Evolutionary conservation across 306 rosid genomes (phyloP).

Genomic region (Quercus glauca): DNA sequence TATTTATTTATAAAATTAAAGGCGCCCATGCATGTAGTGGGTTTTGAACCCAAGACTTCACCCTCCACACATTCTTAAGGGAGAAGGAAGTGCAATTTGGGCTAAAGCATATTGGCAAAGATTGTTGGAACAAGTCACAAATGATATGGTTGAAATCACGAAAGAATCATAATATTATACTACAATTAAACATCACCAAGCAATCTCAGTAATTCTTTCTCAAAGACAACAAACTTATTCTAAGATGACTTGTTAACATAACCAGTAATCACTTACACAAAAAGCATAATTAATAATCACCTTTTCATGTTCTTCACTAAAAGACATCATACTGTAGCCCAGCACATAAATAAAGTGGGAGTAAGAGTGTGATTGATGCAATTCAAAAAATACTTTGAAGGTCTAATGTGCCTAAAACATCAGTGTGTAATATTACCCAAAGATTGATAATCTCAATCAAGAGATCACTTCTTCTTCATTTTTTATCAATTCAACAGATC

Average conservation of each 20-base stretch:
- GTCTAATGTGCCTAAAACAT: no score
- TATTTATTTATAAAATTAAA: background rate
- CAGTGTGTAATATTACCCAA: no score
- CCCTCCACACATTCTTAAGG: background rate
- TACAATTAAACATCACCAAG: background rate
- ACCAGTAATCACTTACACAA: background rate
- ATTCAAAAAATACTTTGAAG: no score
- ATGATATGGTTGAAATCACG: background rate
- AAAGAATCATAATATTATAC: background rate
- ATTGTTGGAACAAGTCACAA: background rate
- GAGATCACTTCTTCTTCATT: no score
- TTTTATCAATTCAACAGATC: no score
- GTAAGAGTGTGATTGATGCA: no score
- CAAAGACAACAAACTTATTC: background rate
- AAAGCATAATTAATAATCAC: background rate
- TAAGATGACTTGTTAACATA: background rate
- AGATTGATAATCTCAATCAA: no score
- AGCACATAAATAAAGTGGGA: no score
- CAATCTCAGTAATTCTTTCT: constrained; percentile 7
- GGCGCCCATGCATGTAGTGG: background rate
- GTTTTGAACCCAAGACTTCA: background rate
- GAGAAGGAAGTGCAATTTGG: no score
- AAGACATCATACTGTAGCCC: no score
- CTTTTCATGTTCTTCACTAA: no score
- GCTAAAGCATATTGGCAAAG: no score